Evolutionary conservation across 2,329 filamentous ascomycete species (phyloP).

Genomic region (Fusarium praegraminearum): DNA sequence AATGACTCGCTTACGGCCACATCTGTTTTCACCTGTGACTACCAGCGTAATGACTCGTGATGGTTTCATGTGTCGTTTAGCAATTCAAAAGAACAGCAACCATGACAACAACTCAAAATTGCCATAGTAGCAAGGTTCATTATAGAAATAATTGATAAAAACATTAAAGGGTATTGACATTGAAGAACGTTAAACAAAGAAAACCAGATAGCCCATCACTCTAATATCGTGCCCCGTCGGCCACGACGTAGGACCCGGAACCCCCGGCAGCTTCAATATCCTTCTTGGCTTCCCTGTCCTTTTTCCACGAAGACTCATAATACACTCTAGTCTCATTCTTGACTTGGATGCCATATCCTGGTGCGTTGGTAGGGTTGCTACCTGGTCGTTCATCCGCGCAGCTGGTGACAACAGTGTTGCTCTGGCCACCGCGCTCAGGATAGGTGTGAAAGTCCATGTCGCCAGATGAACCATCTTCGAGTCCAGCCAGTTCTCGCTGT

Average conservation of each 20-base stretch:
- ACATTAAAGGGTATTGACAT: background rate
- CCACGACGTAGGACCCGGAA: background rate
- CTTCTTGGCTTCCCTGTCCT: background rate
- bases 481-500: conserved; percentile 25
- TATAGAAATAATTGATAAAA: background rate
- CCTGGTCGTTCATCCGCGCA: conserved; percentile 3
- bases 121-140: too few relatives aligned
- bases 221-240: background rate
- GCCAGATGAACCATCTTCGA: conserved; percentile 32
- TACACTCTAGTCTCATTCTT: conserved; percentile 36
- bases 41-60: too few relatives aligned
- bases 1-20: too few relatives aligned
- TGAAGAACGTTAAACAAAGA: background rate
- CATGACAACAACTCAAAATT: too few relatives aligned
- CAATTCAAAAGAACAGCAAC: too few relatives aligned
- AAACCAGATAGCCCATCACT: background rate
- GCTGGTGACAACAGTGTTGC: conserved; percentile 23
- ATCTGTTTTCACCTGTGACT: too few relatives aligned
- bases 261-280: background rate
- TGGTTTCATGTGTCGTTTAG: too few relatives aligned
- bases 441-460: conserved; percentile 28
- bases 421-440: conserved; percentile 11
- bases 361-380: background rate
- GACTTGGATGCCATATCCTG: conserved; percentile 28
- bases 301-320: conserved; percentile 13